phyloP scores from a whole-genome alignment of 805 yeast genomes.

The Monosporozyma aquatica region DNA sequence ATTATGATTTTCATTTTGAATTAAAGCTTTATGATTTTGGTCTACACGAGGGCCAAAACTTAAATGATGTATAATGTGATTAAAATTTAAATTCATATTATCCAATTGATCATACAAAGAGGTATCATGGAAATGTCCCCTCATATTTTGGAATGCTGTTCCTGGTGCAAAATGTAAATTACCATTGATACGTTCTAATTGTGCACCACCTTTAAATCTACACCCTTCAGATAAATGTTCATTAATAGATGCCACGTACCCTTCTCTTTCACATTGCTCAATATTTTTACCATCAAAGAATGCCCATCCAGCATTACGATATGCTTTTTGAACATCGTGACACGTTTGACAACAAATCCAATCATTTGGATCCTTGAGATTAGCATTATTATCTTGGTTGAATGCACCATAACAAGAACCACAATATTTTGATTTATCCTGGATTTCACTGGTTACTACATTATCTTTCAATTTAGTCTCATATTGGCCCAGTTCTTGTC shows the following conservation, averaged over 20 bases:
- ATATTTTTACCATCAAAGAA: conserved; percentile 82
- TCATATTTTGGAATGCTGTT: conserved; percentile 44
- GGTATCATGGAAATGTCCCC: conserved; percentile 76
- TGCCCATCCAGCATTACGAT: conserved; percentile 72
- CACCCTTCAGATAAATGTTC: conserved; percentile 76
- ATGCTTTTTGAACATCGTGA: conserved; percentile 70
- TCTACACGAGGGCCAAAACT: conserved; percentile 55
- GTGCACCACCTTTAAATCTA: conserved; percentile 67
- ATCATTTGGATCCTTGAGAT: conserved; percentile 30
- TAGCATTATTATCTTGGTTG: conserved; percentile 38
- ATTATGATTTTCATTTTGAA: not conserved
- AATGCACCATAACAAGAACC: conserved; percentile 88
- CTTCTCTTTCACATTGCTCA: conserved; percentile 88
- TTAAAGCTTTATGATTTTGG: conserved; percentile 7
- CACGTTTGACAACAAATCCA: conserved; percentile 77
- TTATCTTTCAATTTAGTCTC: conserved; percentile 42
- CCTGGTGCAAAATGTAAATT: conserved; percentile 96
- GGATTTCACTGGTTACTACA: conserved; percentile 72
- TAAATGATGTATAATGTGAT: conserved; percentile 71
- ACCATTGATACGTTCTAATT: conserved; percentile 80
- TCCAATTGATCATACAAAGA: conserved; percentile 48
- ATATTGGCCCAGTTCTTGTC: conserved; percentile 40
- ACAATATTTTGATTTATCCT: conserved; percentile 61
- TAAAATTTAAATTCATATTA: conserved; percentile 57
- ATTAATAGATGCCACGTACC: conserved; percentile 56